Evolutionary conservation across 2,329 filamentous ascomycete genomes (phyloP), one percentile per base, ranked within the genome.

Genomic region (Trichophyton benhamiae): DNA sequence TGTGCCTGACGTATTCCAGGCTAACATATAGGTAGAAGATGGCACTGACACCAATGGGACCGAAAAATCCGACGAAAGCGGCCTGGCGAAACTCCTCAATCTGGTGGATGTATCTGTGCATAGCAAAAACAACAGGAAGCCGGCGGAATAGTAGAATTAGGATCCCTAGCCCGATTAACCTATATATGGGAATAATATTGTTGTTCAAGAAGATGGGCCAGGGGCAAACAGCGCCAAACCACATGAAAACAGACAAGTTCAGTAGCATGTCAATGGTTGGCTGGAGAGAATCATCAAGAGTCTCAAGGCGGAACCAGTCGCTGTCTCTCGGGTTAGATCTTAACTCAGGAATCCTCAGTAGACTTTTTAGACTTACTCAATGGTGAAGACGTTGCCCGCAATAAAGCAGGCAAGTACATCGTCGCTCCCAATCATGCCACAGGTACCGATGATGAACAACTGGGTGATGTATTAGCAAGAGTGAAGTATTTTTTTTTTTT

Each of bases 211-310:
- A 95, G 27, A 76, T 77, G 3, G 77, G 72, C 91, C 91, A 96
- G 0, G 91, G 91, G 62, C 87, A 89, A 9, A 91, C 83, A 0
- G 89, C 89, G 2, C 91, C 91, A 67, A 88, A 92, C 91, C 90
- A 96, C 74, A 95, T 83, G 72, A 96, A 96, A 44, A 96, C 82
- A 17, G 86, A 80, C 2, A 95, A 83, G 70, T 96, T 96, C 62
- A 96, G 85, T 1, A 96, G 80, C 90, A 96, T 95, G 72, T 96
- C 91, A 53, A 96, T 88, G 0, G 91, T 96, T 0, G 91, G 91
- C 71, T 96, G 91, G n/a, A 96, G 81, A 1, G 88, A 91, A 72
- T 96, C 92, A 67, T 96, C 91, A 67, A 87, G 78, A 0, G 91
- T 96, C 72, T 95, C 88, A 0, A 92, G 78, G 0, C 91, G 87